Conservation (phyloP, 148 eudicot species). For the Camellia lanceoleosa region DNA sequence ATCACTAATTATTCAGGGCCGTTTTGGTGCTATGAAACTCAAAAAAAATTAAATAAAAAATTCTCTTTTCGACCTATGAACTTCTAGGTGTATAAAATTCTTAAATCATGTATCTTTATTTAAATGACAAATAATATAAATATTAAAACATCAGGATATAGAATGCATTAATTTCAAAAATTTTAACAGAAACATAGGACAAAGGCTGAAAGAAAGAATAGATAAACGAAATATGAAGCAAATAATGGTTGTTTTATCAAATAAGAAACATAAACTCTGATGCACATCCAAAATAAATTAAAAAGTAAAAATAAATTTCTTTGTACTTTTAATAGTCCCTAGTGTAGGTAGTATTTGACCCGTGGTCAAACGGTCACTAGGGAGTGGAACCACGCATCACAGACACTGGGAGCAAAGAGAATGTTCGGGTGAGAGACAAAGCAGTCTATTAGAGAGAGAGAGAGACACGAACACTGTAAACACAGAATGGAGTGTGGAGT, state of each 20-base stretch:
- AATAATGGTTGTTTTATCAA: neutral
- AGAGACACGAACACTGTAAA: no score
- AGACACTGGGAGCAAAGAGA: no score
- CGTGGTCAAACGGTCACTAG: no score
- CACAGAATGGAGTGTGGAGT: no score
- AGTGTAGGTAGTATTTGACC: no score
- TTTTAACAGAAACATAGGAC: no score
- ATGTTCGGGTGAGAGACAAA: no score
- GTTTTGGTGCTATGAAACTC: neutral
- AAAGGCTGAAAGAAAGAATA: neutral
- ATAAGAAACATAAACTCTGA: neutral
- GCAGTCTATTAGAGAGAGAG: no score
- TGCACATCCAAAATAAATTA: neutral
- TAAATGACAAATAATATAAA: neutral
- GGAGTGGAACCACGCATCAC: no score
- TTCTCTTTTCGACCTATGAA: no score
- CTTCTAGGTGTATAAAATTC: neutral
- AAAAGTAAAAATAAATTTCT: neutral
- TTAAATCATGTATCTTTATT: neutral
- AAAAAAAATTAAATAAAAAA: no score
- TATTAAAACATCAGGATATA: neutral
- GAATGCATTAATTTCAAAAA: neutral
- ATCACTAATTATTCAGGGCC: neutral
- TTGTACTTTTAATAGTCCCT: neutral
- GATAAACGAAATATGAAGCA: neutral